phyloP scores from a whole-genome alignment of 2,329 filamentous ascomycete genomes.

The Penicillium hesseltinei region DNA sequence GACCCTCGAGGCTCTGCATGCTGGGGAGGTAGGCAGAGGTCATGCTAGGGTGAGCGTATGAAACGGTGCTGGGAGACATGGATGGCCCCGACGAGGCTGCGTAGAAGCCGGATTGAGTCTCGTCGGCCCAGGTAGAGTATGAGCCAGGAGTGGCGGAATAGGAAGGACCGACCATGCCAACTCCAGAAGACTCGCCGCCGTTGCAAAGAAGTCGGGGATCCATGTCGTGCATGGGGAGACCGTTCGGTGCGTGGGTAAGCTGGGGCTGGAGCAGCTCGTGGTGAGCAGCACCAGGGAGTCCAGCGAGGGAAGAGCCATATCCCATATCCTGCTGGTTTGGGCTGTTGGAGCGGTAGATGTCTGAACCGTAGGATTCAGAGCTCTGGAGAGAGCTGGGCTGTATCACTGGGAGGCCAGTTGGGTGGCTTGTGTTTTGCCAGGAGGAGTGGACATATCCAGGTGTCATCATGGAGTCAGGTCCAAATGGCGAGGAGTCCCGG shows the following conservation, averaged over 20 bases:
- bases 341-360: conserved; percentile 42
- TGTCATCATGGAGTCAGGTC: conserved; percentile 22
- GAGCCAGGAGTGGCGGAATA: background rate
- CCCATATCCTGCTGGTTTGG: conserved; percentile 29
- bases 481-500: conserved; percentile 37
- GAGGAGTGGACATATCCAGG: conserved; percentile 44
- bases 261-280: conserved; percentile 44
- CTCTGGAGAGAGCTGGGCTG: conserved; percentile 39
- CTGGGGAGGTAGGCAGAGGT: background rate
- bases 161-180: conserved; percentile 8
- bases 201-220: conserved; percentile 44
- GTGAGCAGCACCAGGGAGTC: conserved; percentile 43
- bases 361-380: conserved; percentile 38
- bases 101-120: background rate
- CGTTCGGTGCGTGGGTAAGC: conserved; percentile 24
- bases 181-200: conserved; percentile 20
- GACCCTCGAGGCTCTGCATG: conserved; percentile 12
- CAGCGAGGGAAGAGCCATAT: conserved; percentile 41
- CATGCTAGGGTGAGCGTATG: conserved; percentile 5
- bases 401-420: conserved; percentile 52
- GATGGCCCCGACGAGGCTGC: background rate
- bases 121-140: conserved; percentile 13
- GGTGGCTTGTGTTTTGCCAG: conserved; percentile 52
- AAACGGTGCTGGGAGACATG: conserved; percentile 9
- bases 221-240: conserved; percentile 34